These are phyloP conservation scores for Cutaneotrichosporon sp. DNA, from an alignment of 1,284 basidiomycete genomes.

Conservation along the genomic window DNA sequence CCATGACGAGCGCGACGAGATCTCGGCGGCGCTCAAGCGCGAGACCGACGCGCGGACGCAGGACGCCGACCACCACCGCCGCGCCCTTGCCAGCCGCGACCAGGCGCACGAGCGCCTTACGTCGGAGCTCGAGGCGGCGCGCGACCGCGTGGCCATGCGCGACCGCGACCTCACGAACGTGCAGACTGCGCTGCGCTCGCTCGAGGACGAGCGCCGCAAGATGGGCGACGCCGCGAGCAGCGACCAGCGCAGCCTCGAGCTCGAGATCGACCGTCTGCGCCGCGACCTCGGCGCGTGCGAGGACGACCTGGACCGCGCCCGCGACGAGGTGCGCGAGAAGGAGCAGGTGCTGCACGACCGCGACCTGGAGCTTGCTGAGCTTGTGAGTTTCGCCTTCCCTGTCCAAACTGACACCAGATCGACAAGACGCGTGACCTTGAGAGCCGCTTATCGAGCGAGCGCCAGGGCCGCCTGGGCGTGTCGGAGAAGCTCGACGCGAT, in stretches of 20 bases:
- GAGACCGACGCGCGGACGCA: slow-evolving; percentile 54
- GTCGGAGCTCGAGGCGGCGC: slow-evolving; percentile 51
- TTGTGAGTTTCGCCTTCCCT: slow-evolving; percentile 42
- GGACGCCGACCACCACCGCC: slow-evolving; percentile 53
- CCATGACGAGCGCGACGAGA: slow-evolving; percentile 62
- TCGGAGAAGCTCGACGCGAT: slow-evolving; percentile 81
- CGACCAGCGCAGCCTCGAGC: slow-evolving; percentile 81
- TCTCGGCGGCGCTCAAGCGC: slow-evolving; percentile 67
- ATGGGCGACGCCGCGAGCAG: slow-evolving; percentile 78
- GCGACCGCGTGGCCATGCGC: slow-evolving; percentile 53
- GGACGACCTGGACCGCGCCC: slow-evolving; percentile 72
- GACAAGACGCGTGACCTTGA: slow-evolving; percentile 76
- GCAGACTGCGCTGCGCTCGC: slow-evolving; percentile 67
- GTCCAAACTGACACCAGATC: slow-evolving; percentile 52
- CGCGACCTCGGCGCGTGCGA: slow-evolving; percentile 80
- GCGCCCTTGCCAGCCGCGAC: slow-evolving; percentile 53
- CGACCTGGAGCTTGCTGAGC: slow-evolving; percentile 67
- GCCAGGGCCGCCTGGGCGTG: slow-evolving; percentile 76
- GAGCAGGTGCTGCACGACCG: slow-evolving; percentile 67
- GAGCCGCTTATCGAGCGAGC: slow-evolving; percentile 73
- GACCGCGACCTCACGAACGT: slow-evolving; percentile 69
- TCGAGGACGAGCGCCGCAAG: slow-evolving; percentile 61
- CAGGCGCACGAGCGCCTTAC: slow-evolving; percentile 46
- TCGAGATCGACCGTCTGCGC: slow-evolving; percentile 85
- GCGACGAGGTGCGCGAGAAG: slow-evolving; percentile 69